Base-by-base conservation (phyloP, 345 rosid genomes). In the Bruguiera sexangula region DNA sequence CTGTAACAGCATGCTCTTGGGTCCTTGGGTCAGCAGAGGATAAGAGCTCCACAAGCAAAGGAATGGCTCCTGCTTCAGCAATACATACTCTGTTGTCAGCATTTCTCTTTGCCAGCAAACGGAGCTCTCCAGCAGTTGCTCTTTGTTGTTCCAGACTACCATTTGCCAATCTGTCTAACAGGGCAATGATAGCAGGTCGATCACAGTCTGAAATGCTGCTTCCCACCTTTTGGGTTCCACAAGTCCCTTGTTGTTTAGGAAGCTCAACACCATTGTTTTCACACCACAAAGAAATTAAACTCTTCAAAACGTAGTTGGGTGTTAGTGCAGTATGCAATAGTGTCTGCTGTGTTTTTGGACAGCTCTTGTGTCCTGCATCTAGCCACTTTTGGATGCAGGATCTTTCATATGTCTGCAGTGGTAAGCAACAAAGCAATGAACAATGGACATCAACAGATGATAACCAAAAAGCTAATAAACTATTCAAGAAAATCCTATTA, bases 281-380 rank as follows among this genome's bases (percentile, higher is more conserved):
- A 60, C 98, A 95, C 99, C 99, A 95, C 59, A 95, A 75, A 77
- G 91, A 85, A 69, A 95, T 92, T 67, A 95, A 84, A 76, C 99
- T 95, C 78, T 92, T 95, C 75, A 95, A 76, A 74, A 90, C 98
- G 53, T 92, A 95, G 67, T 95, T 92, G 29, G 96, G 98, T 2
- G 99, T 92, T 66, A 95, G 75, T 24, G 90, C 96, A 3, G 96
- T 76, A 68, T 95, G 98, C 78, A 88, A 60, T 69, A 95, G 83
- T 6, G 99, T 92, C 81, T 88, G 96, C 82, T 95, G 99, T 62
- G 99, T 92, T 83, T 95, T 95, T 3, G 99, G 99, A 74, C 99
- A 95, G 11, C 96, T 90, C 77, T 83, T 90, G 71, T 95, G 96
- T 37, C 99, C 99, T 2, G 98, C 96, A 75, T 92, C 98, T 4